Evolutionary conservation across 371 early-diverging fungal genomes (phyloP).

Genomic region (Mortierella sp.): DNA sequence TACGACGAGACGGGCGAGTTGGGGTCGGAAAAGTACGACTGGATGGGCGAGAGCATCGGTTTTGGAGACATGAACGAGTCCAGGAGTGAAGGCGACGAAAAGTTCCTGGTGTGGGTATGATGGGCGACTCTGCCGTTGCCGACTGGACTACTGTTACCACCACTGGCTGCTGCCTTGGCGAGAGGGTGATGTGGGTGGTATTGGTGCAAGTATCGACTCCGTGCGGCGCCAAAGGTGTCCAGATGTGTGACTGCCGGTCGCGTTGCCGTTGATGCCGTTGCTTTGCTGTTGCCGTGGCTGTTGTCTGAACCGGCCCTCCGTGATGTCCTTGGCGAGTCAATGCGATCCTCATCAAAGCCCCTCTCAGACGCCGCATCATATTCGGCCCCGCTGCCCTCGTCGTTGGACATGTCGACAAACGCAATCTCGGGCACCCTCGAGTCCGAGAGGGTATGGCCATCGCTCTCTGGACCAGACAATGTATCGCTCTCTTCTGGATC

Average conservation of each 20-base stretch:
- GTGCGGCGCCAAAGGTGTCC: background rate
- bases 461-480: background rate
- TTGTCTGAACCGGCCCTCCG: background rate
- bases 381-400: conserved; percentile 8
- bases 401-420: conserved; percentile 7
- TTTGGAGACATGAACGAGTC: conserved; percentile 52
- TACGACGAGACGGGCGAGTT: conserved; percentile 44
- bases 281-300: conserved; percentile 34
- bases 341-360: background rate
- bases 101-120: conserved; percentile 40
- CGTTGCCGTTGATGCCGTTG: background rate
- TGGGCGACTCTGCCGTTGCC: conserved; percentile 32
- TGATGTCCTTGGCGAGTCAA: background rate
- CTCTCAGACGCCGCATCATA: conserved; percentile 4
- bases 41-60: conserved; percentile 51
- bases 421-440: conserved; percentile 9
- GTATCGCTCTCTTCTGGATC: conserved; percentile 1
- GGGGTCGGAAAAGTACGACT: conserved; percentile 55
- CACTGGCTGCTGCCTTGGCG: conserved; percentile 8
- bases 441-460: background rate
- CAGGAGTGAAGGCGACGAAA: conserved; percentile 42
- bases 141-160: conserved; percentile 28
- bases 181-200: conserved; percentile 12
- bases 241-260: conserved; percentile 8
- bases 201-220: conserved; percentile 7